Conservation (phyloP, 179 eudicot genomes). For the Pouteria campechiana region DNA sequence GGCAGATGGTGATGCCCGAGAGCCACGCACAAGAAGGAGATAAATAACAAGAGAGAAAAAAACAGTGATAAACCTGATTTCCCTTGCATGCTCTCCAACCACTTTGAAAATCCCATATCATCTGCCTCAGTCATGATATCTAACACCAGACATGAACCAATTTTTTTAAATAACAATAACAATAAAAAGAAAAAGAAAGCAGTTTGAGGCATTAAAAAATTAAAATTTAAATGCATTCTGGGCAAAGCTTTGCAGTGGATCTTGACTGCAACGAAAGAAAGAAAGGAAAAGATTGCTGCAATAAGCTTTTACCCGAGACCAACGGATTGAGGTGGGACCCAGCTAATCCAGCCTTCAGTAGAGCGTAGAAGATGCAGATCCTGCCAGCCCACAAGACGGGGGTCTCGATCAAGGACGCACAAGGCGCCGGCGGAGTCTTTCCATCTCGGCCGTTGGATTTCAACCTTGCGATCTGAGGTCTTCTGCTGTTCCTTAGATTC, state of each 20-base stretch:
- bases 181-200: neutral
- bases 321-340: constrained; percentile 77
- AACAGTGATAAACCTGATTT: constrained; percentile 56
- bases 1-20: too few species aligned
- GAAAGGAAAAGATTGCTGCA: neutral
- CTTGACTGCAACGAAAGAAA: neutral
- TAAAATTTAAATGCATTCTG: neutral
- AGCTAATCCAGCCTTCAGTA: constrained; percentile 80
- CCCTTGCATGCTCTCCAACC: constrained; percentile 52
- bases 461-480: neutral
- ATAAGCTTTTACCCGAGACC: constrained; percentile 57
- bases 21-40: neutral
- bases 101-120: constrained; percentile 77
- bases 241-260: neutral
- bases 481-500: too few species aligned
- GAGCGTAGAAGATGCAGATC: constrained; percentile 73
- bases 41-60: neutral
- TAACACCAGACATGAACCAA: constrained; percentile 9
- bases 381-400: constrained; percentile 83
- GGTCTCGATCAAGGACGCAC: constrained; percentile 49
- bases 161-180: neutral
- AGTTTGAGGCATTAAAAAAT: neutral
- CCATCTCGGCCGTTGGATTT: constrained; percentile 1
- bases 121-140: constrained; percentile 40
- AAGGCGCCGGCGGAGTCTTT: too few species aligned